Percentiles rank a stretch among this genome's conserved stretches.
Conservation (phyloP, 169 alveolate species). For the Perkinsus marinus region DNA sequence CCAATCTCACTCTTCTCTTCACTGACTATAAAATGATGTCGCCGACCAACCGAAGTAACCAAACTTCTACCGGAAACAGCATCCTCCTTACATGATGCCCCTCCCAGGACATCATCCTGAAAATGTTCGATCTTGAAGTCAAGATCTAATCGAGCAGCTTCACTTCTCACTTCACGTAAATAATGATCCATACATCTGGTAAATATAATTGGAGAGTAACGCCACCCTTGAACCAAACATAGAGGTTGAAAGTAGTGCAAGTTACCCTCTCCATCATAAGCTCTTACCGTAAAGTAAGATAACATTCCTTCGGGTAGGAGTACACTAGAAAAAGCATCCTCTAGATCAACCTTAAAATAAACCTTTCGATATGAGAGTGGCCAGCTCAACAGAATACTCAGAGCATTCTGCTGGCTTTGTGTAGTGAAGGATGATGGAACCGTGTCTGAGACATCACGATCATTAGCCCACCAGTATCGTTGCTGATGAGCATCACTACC, state of each 20-base stretch:
- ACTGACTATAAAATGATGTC: neutral
- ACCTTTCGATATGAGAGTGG: neutral
- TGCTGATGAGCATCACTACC: neutral
- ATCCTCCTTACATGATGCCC: neutral
- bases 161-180: neutral
- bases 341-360: neutral
- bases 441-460: neutral
- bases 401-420: neutral
- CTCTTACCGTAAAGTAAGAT: neutral
- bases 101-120: neutral
- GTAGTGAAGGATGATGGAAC: neutral
- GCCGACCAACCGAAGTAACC: neutral
- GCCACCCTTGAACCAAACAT: neutral
- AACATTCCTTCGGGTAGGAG: neutral
- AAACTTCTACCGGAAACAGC: neutral
- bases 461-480: neutral
- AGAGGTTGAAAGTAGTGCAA: neutral
- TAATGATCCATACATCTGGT: neutral
- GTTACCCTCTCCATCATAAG: neutral
- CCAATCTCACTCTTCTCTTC: neutral
- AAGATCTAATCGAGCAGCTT: neutral
- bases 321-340: neutral
- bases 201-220: neutral
- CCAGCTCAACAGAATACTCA: neutral
- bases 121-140: neutral